Percentiles rank a stretch among this genome's conserved stretches.
Conservation (phyloP, 768 basidiomycete genomes). For the Xerocomellus amylosporus region DNA sequence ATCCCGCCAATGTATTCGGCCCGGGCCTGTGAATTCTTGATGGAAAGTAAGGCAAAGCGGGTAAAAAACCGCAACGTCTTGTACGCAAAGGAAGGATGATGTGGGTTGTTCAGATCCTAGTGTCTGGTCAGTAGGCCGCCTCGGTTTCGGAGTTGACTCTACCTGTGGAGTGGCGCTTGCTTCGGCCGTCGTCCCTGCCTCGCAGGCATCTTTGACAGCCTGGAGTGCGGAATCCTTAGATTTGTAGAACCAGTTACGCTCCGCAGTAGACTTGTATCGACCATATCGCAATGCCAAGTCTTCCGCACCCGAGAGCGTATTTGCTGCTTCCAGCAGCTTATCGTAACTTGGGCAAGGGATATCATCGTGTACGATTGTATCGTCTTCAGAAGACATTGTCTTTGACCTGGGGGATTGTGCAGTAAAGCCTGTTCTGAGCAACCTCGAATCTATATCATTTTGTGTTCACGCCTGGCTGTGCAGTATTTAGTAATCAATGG, state of each 20-base stretch:
- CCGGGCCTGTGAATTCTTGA: background rate
- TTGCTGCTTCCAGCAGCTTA: background rate
- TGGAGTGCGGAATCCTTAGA: background rate
- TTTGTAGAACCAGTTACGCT: background rate
- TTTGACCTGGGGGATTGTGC: background rate
- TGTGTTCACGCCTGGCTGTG: background rate
- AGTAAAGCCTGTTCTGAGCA: background rate
- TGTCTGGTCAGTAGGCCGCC: background rate
- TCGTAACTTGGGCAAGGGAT: background rate
- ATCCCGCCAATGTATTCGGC: background rate
- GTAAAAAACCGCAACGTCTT: background rate
- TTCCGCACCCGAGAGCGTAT: background rate
- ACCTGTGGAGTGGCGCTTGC: background rate
- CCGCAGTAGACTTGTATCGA: background rate
- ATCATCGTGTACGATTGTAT: constrained; percentile 1
- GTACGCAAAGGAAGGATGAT: background rate
- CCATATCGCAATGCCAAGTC: background rate
- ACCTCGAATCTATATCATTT: background rate
- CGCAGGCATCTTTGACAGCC: background rate
- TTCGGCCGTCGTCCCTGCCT: background rate
- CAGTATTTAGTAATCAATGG: background rate
- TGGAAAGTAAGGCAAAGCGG: background rate
- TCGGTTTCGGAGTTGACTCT: background rate
- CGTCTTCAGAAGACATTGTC: background rate
- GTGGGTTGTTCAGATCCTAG: background rate